These are phyloP conservation scores for Thraustotheca clavata DNA, from an alignment of 352 stramenopile genomes.

Conservation along the genomic window DNA sequence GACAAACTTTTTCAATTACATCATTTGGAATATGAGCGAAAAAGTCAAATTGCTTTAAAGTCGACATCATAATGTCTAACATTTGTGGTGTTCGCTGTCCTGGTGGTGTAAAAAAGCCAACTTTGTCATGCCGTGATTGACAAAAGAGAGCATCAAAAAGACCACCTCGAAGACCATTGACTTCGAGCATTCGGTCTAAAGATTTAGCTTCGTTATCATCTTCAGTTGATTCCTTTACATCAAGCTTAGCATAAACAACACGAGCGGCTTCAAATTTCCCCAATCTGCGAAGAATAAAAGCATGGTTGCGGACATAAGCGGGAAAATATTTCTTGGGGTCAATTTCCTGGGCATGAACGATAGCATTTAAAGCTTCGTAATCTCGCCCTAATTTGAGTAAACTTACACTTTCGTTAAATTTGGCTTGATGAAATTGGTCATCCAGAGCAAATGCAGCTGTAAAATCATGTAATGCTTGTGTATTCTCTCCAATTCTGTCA, in stretches of 20 bases:
- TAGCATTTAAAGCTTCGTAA: neutral
- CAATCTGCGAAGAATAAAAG: slow-evolving; percentile 14
- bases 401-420: slow-evolving; percentile 16
- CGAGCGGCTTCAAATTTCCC: slow-evolving; percentile 12
- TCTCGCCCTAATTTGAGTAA: slow-evolving; percentile 19
- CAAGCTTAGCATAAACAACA: slow-evolving; percentile 15
- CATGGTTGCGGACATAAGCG: slow-evolving; percentile 14
- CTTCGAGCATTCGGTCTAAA: neutral
- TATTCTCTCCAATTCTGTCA: slow-evolving; percentile 2
- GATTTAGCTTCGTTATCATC: neutral
- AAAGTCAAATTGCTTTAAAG: slow-evolving; percentile 1
- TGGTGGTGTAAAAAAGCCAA: neutral
- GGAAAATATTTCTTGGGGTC: neutral
- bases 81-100: neutral
- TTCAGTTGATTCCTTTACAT: neutral
- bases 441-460: neutral
- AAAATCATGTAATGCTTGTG: neutral
- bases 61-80: neutral
- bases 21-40: neutral
- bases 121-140: slow-evolving; percentile 9
- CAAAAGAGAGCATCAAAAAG: slow-evolving; percentile 19
- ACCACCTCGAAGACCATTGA: neutral
- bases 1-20: neutral
- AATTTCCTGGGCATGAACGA: neutral
- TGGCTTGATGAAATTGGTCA: neutral